phyloP scores from a whole-genome alignment of 2,329 filamentous ascomycete species.

The Colletotrichum euphorbiae region DNA sequence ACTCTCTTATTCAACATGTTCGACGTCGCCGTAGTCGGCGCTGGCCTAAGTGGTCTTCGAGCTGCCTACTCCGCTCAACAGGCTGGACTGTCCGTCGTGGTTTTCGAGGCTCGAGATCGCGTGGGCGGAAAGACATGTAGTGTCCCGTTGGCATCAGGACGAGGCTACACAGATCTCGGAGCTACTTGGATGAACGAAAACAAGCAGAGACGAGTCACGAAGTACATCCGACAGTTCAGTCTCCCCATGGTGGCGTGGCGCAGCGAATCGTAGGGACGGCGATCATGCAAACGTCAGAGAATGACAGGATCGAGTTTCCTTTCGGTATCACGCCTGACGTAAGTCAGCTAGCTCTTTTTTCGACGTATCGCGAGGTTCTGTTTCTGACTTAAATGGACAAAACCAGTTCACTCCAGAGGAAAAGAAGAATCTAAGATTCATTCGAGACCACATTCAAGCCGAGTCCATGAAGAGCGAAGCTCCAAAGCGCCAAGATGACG shows the following conservation, averaged over 20 bases:
- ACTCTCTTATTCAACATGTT: conserved; percentile 29
- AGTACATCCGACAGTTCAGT: conserved; percentile 43
- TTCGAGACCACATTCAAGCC: conserved; percentile 52
- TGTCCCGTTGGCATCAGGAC: conserved; percentile 34
- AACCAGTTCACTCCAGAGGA: conserved; percentile 47
- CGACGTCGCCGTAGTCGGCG: conserved; percentile 53
- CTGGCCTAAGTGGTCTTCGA: conserved; percentile 52
- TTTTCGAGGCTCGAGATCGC: conserved; percentile 56
- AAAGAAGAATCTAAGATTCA: conserved; percentile 48
- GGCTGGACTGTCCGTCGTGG: conserved; percentile 47
- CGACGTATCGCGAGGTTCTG: accelerated
- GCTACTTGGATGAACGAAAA: conserved; percentile 46
- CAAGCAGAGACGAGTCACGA: conserved; percentile 49
- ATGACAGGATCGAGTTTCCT: conserved; percentile 45
- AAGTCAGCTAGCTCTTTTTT: neutral
- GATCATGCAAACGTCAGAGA: conserved; percentile 46
- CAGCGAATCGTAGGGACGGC: conserved; percentile 48
- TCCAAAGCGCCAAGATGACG: conserved; percentile 46
- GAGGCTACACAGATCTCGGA: conserved; percentile 44
- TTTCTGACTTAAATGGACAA: neutral
- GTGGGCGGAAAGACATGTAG: conserved; percentile 56
- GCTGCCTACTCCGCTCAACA: conserved; percentile 48
- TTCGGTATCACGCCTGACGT: conserved; percentile 50
- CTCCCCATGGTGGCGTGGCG: conserved; percentile 46
- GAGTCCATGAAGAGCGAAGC: conserved; percentile 44